A percentile compares a stretch with the other conserved stretches of the same genome.
Conservation (phyloP, 139 green algal genomes). For the Auxenochlorella pyrenoidosa region DNA sequence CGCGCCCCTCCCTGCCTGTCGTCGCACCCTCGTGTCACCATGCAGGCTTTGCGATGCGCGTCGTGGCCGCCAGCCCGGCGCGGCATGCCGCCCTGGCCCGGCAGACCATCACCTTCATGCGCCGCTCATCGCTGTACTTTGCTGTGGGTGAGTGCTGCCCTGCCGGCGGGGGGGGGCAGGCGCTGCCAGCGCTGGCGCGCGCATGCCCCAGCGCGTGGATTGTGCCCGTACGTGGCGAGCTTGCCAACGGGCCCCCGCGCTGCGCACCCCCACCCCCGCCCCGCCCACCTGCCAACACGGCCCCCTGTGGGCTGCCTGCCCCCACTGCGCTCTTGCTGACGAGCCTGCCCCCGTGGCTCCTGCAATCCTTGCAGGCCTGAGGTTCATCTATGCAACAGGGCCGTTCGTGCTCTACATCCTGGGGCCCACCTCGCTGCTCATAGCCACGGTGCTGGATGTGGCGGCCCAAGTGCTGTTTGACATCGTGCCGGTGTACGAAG, state of each 20-base stretch:
- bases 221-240: neutral
- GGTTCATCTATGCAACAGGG: neutral
- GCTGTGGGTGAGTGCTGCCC: neutral
- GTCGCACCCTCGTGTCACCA: neutral
- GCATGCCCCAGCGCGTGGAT: neutral
- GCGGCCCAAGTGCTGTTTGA: conserved; percentile 16
- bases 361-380: neutral
- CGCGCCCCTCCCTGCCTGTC: too few relatives aligned
- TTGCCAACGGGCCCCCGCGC: too few relatives aligned
- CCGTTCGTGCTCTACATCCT: conserved; percentile 1
- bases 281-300: too few relatives aligned
- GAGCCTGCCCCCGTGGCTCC: too few relatives aligned
- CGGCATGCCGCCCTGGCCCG: neutral
- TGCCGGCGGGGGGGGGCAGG: neutral
- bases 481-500: neutral
- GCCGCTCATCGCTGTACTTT: conserved; percentile 19
- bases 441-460: neutral
- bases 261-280: too few relatives aligned
- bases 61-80: neutral
- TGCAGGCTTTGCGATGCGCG: conserved; percentile 6
- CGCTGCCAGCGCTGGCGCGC: too few relatives aligned
- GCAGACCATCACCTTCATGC: conserved; percentile 1
- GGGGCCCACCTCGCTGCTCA: conserved; percentile 10
- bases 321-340: neutral
- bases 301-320: too few relatives aligned